These are phyloP conservation scores for Macrolepiota dolichaula DNA, from an alignment of 768 basidiomycete species.

Conservation along the genomic window DNA sequence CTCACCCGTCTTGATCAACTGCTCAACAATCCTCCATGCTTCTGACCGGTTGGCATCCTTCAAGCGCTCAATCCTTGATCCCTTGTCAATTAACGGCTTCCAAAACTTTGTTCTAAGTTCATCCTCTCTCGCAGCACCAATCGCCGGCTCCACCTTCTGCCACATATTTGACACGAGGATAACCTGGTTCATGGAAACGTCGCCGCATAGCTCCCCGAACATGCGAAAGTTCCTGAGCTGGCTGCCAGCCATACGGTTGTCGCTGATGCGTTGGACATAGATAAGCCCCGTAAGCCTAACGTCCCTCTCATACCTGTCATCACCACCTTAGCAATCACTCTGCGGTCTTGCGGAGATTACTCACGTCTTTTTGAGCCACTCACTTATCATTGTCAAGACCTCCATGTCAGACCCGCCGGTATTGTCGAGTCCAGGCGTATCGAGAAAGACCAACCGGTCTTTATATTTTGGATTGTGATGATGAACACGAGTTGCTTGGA, in stretches of 20 bases:
- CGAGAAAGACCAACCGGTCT: conserved; percentile 32
- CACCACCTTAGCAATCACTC: not conserved
- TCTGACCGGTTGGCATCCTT: too few species aligned
- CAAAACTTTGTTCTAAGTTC: too few species aligned
- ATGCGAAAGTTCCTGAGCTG: conserved; percentile 9
- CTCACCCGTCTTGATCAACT: too few species aligned
- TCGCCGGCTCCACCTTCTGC: too few species aligned
- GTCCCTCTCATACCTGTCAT: conserved; percentile 8
- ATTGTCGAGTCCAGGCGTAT: conserved; percentile 34
- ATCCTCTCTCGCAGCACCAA: too few species aligned
- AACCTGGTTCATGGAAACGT: not conserved
- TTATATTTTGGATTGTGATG: conserved; percentile 8
- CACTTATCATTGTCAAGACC: conserved; percentile 10
- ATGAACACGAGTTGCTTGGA: conserved; percentile 27
- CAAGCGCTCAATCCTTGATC: too few species aligned
- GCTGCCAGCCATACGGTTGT: conserved; percentile 13
- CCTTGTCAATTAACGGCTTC: too few species aligned
- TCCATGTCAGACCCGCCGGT: conserved; percentile 20
- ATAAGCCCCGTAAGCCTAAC: conserved; percentile 13
- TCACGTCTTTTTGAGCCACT: conserved; percentile 14
- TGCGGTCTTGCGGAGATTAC: not conserved
- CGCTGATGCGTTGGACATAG: conserved; percentile 15
- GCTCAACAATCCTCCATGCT: too few species aligned
- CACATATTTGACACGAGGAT: too few species aligned
- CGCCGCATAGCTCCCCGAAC: conserved; percentile 17